These are phyloP conservation scores for Fusarium irregulare DNA, from an alignment of 2,329 filamentous ascomycete species.

Conservation along the genomic window DNA sequence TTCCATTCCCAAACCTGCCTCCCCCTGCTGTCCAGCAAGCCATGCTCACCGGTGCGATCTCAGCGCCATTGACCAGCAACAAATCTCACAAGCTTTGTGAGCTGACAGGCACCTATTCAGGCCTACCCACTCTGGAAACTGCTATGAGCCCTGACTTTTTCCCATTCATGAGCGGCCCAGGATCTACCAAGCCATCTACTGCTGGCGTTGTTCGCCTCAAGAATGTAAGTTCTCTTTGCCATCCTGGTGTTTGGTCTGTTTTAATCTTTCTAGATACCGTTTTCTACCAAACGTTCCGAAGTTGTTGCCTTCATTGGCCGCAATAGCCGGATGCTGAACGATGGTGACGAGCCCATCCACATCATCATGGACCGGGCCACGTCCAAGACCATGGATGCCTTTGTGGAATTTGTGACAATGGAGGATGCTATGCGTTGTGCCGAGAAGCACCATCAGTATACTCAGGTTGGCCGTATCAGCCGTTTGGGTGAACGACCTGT, in stretches of 20 bases:
- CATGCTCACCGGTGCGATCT: constrained; percentile 22
- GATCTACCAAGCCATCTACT: constrained; percentile 46
- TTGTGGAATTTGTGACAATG: constrained; percentile 66
- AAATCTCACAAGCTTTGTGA: constrained; percentile 54
- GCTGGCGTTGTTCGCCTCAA: constrained; percentile 61
- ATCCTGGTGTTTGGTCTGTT: neutral
- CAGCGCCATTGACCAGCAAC: constrained; percentile 31
- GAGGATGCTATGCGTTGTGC: constrained; percentile 66
- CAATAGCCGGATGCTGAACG: constrained; percentile 65
- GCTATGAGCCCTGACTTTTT: constrained; percentile 56
- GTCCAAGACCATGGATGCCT: constrained; percentile 71
- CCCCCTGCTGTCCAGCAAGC: constrained; percentile 25
- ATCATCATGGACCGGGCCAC: constrained; percentile 74
- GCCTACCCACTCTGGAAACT: constrained; percentile 50
- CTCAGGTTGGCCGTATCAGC: constrained; percentile 54
- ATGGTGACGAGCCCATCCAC: constrained; percentile 67
- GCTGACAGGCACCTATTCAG: constrained; percentile 50
- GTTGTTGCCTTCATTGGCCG: constrained; percentile 69
- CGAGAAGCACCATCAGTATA: constrained; percentile 57
- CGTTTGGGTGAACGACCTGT: constrained; percentile 69
- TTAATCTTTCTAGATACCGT: constrained; percentile 63
- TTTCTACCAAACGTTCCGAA: constrained; percentile 63
- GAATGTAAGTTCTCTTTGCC: constrained; percentile 57
- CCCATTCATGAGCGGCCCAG: constrained; percentile 59
- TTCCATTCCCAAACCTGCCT: constrained; percentile 16